Percentiles rank a stretch among this genome's conserved stretches.
Conservation (phyloP, 768 basidiomycete genomes). For the Crucibulum laeve region DNA sequence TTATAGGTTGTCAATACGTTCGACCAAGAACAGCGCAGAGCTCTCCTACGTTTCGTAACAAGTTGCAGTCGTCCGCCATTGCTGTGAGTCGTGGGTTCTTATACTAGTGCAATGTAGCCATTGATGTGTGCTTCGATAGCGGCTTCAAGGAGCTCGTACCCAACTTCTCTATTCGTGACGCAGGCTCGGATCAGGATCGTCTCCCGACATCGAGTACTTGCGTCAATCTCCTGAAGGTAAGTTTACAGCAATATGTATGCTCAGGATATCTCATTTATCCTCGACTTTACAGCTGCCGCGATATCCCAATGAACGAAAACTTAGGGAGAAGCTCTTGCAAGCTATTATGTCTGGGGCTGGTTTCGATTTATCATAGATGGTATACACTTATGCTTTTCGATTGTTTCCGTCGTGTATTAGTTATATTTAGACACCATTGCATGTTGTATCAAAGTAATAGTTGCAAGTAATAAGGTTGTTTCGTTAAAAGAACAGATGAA, state of each 20-base stretch:
- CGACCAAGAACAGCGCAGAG: slow-evolving; percentile 72
- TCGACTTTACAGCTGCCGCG: slow-evolving; percentile 52
- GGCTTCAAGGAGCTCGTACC: slow-evolving; percentile 88
- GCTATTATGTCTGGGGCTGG: slow-evolving; percentile 87
- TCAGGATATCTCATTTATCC: not conserved
- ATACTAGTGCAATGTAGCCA: not conserved
- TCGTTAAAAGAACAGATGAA: too few species aligned
- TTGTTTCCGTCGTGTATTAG: too few species aligned
- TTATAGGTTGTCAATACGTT: slow-evolving; percentile 72
- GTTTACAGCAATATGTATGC: not conserved
- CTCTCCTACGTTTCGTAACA: slow-evolving; percentile 87
- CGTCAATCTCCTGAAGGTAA: slow-evolving; percentile 86
- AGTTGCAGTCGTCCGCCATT: slow-evolving; percentile 88
- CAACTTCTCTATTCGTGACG: slow-evolving; percentile 83
- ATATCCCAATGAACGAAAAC: slow-evolving; percentile 56
- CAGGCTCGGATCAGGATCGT: slow-evolving; percentile 66
- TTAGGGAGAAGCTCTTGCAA: slow-evolving; percentile 76
- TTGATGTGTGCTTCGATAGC: slow-evolving; percentile 24
- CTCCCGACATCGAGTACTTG: slow-evolving; percentile 83
- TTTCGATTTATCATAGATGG: slow-evolving; percentile 92
- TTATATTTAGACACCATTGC: too few species aligned
- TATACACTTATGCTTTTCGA: too few species aligned
- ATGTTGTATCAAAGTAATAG: too few species aligned
- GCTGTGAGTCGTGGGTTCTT: slow-evolving; percentile 43
- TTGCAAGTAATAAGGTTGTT: too few species aligned